Evolutionary conservation across 139 green algal species (phyloP).

Genomic region (Ettlia oleoabundans): DNA sequence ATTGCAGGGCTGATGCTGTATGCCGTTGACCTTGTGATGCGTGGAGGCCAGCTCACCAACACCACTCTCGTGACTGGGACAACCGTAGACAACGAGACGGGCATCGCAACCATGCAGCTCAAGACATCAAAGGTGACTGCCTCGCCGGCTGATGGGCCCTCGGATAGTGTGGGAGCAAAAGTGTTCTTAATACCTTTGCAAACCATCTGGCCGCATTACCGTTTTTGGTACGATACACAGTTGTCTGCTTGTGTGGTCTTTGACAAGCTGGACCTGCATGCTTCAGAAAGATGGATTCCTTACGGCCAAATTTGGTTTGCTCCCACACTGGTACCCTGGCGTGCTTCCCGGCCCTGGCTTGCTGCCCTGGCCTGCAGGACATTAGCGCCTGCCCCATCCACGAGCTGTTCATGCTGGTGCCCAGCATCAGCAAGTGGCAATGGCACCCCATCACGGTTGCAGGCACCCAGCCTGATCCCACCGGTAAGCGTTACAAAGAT

Average conservation of each 20-base stretch:
- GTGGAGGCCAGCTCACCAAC: slow-evolving; percentile 36
- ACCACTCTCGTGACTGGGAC: slow-evolving; percentile 28
- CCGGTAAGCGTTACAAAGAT: too few species aligned
- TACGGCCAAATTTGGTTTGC: neutral
- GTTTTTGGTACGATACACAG: too few species aligned
- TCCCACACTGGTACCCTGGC: neutral
- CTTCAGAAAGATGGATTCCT: too few species aligned
- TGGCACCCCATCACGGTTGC: slow-evolving; percentile 53
- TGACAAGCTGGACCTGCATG: too few species aligned
- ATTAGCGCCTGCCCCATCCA: slow-evolving; percentile 41
- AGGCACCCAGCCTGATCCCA: neutral
- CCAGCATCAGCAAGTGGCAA: slow-evolving; percentile 49
- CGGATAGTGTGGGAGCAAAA: too few species aligned
- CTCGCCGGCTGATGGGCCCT: too few species aligned
- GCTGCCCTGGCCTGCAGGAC: slow-evolving; percentile 34
- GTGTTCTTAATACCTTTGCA: too few species aligned
- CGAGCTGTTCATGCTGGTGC: slow-evolving; percentile 49
- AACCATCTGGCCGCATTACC: too few species aligned
- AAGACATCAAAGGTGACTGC: slow-evolving; percentile 15
- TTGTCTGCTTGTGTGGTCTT: too few species aligned
- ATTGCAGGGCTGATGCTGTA: slow-evolving; percentile 51
- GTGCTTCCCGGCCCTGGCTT: neutral
- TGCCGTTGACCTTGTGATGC: slow-evolving; percentile 38
- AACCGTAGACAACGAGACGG: slow-evolving; percentile 3
- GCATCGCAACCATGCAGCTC: slow-evolving; percentile 35